Evolutionary conservation across 1,284 basidiomycete species (phyloP), one percentile per base, ranked within the genome.

Genomic region (Xerocomus nothofagi): DNA sequence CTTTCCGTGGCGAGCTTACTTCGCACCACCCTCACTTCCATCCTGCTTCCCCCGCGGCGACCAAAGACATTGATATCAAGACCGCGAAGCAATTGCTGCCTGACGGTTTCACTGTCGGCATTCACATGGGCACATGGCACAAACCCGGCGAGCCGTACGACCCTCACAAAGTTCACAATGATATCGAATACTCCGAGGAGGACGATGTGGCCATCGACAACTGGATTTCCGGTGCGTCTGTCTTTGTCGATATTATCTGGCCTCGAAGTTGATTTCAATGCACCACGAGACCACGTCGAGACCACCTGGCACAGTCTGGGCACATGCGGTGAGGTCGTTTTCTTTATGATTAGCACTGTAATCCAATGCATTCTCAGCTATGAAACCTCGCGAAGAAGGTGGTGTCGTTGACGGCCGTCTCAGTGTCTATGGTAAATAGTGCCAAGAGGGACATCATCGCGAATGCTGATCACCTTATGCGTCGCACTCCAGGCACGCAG

Each of bases 21-120:
- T 86, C 82, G 8, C 84, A 86, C 61, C 84, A 87, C 65, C 84
- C 85, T 24, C 83, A 73, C 67, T 86, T 86, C 82, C 81, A 86
- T 70, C 83, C 84, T 1, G 77, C 74, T 8, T 86, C 84, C 5
- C 74, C 80, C 14, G 84, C 83, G 9, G 81, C 77, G 21, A 61
- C 63, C 55, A 68, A 63, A 53, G 85, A 87, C 60, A 82, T 87
- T 53, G 84, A 86, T 64, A 78, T 87, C 68, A 71, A 73, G 68
- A 87, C 84, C 12, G 84, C 84, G 11, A 83, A 81, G 70, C 73
- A 81, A 58, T 60, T 86, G 43, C 62, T 80, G 40, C 84, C 84
- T 18, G 69, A 84, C 55, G 75, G 72, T 3, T 75, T 85, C 57
- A 85, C 82, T 31, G 81, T 84, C 50, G 84, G 84, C 26, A 82